phyloP scores from a whole-genome alignment of 2,329 filamentous ascomycete species.

The Aspergillus novofumigatus region DNA sequence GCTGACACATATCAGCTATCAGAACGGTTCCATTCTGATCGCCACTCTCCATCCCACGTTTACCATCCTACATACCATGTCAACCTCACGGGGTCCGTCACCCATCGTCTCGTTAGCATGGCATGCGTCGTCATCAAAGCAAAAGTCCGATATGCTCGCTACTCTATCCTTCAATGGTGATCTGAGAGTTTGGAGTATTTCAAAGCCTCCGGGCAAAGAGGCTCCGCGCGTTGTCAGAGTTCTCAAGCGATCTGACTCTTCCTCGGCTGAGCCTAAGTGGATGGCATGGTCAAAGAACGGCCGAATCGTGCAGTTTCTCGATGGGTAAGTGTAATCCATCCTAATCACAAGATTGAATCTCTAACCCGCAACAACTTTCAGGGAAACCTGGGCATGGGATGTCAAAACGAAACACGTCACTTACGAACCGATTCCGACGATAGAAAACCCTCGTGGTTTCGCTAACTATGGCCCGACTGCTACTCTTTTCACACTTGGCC shows the following conservation, averaged over 20 bases:
- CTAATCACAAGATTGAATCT: neutral
- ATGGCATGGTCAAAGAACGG: constrained; percentile 99
- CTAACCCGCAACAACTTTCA: constrained; percentile 28
- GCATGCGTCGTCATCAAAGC: constrained; percentile 93
- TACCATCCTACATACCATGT: constrained; percentile 88
- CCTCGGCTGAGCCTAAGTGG: constrained; percentile 78
- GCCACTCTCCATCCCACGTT: constrained; percentile 87
- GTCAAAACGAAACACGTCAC: constrained; percentile 97
- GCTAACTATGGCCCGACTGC: constrained; percentile 86
- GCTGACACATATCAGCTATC: constrained; percentile 59
- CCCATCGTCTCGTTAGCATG: constrained; percentile 83
- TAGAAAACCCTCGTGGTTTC: constrained; percentile 74
- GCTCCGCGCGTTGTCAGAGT: constrained; percentile 84
- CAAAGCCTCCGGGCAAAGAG: constrained; percentile 70
- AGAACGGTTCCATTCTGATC: constrained; percentile 90
- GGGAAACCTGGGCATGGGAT: constrained; percentile 93
- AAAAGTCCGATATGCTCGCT: constrained; percentile 97
- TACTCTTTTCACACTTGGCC: constrained; percentile 85
- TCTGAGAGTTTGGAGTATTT: constrained; percentile 91
- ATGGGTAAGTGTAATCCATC: constrained; percentile 62
- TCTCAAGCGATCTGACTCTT: constrained; percentile 73
- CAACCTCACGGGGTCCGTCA: constrained; percentile 76
- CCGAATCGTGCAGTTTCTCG: constrained; percentile 85
- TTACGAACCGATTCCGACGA: constrained; percentile 79
- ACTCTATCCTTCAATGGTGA: constrained; percentile 90